These are phyloP conservation scores for Erythrophleum fordii DNA, from an alignment of 306 rosid species.

Conservation along the genomic window DNA sequence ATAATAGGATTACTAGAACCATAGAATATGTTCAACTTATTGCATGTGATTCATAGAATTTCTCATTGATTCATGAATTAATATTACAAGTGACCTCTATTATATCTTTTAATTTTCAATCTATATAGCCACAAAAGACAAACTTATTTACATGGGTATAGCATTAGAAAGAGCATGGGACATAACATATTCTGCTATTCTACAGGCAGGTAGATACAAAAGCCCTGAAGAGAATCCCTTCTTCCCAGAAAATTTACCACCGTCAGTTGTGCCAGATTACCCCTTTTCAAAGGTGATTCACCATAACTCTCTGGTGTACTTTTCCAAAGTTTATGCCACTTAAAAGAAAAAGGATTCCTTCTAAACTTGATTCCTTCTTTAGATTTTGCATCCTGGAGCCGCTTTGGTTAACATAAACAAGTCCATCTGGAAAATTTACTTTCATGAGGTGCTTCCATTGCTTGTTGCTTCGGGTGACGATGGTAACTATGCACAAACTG, in stretches of 20 bases:
- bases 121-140: background rate
- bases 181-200: slow-evolving; percentile 6
- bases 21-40: too few relatives aligned
- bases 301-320: background rate
- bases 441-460: slow-evolving; percentile 66
- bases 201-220: slow-evolving; percentile 82
- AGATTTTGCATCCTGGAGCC: slow-evolving; percentile 78
- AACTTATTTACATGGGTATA: background rate
- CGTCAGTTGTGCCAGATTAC: slow-evolving; percentile 60
- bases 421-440: slow-evolving; percentile 72
- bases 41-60: background rate
- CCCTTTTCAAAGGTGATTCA: slow-evolving; percentile 58
- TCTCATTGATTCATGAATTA: background rate
- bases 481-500: slow-evolving; percentile 88
- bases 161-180: slow-evolving; percentile 10
- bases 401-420: slow-evolving; percentile 72
- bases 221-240: slow-evolving; percentile 86
- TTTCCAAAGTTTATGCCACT: slow-evolving; percentile 10
- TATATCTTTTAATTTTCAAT: too few relatives aligned
- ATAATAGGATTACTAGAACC: background rate
- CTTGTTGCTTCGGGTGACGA: slow-evolving; percentile 69
- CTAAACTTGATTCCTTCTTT: slow-evolving; percentile 17
- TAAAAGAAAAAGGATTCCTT: slow-evolving; percentile 6
- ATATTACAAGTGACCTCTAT: too few relatives aligned
- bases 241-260: slow-evolving; percentile 60